Evolutionary conservation across 2,329 filamentous ascomycete species (phyloP).

Genomic region (Elsinoe batatas): DNA sequence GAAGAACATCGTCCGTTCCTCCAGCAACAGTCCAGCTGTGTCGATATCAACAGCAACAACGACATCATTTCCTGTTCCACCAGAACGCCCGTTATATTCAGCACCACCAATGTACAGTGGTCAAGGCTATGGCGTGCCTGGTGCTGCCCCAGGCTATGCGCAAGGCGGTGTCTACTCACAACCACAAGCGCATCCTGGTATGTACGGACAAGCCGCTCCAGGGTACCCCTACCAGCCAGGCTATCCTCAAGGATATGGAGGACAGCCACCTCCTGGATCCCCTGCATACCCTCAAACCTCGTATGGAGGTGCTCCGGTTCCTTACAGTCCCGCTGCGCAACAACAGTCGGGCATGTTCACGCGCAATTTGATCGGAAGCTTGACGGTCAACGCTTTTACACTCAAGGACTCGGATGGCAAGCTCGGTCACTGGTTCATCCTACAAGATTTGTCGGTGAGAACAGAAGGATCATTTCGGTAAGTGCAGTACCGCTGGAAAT

Average conservation of each 20-base stretch:
- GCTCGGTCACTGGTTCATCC: conserved; percentile 89
- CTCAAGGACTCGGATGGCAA: conserved; percentile 70
- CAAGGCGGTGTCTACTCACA: conserved; percentile 4
- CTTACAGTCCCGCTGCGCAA: conserved; percentile 11
- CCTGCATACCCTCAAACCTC: conserved; percentile 13
- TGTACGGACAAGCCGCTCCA: conserved; percentile 6
- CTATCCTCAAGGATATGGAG: conserved; percentile 3
- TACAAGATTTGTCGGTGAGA: conserved; percentile 88
- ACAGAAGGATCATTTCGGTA: conserved; percentile 88
- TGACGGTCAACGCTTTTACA: conserved; percentile 79
- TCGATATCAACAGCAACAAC: conserved; percentile 75
- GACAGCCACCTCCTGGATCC: conserved; percentile 12
- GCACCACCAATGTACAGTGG: conserved; percentile 8
- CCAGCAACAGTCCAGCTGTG: conserved; percentile 49
- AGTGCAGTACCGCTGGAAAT: conserved; percentile 19
- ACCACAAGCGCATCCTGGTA: neutral
- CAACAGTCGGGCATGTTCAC: conserved; percentile 79
- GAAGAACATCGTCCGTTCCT: conserved; percentile 60
- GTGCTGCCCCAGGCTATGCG: conserved; percentile 9
- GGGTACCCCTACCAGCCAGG: conserved; percentile 3
- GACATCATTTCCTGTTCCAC: conserved; percentile 59
- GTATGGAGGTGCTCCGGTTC: conserved; percentile 9
- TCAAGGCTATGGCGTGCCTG: conserved; percentile 10
- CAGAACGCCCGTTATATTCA: conserved; percentile 12
- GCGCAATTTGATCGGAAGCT: conserved; percentile 83